These are phyloP conservation scores for Isoetes taiwanensis DNA, from an alignment of 75 land plant genomes.

Conservation along the genomic window DNA sequence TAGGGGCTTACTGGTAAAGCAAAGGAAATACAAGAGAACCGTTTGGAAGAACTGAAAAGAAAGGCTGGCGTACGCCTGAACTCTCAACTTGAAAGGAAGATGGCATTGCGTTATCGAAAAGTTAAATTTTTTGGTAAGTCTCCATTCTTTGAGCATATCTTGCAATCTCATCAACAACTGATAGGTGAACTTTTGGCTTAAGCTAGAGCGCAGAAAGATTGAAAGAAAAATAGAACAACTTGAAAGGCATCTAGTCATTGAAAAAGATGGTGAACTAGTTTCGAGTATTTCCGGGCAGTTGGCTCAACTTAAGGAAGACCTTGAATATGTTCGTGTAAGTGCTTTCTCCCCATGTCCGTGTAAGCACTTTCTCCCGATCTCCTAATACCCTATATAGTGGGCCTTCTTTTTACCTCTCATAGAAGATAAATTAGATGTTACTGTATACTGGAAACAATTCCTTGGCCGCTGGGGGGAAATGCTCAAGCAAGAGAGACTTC, in stretches of 20 bases:
- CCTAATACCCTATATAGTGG: too few relatives aligned
- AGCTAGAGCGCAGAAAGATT: slow-evolving; percentile 85
- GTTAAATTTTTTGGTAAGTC: slow-evolving; percentile 88
- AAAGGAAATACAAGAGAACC: slow-evolving; percentile 64
- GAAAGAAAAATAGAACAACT: slow-evolving; percentile 78
- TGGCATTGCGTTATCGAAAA: slow-evolving; percentile 61
- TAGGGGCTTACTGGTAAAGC: slow-evolving; percentile 67
- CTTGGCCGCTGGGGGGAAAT: too few relatives aligned
- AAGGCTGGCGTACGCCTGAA: slow-evolving; percentile 60
- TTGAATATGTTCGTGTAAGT: slow-evolving; percentile 94
- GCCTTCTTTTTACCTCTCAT: too few relatives aligned
- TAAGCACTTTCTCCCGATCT: too few relatives aligned
- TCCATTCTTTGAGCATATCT: not conserved
- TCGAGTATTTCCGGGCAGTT: slow-evolving; percentile 47
- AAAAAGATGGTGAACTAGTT: slow-evolving; percentile 18
- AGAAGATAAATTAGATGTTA: too few relatives aligned
- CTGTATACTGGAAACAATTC: too few relatives aligned
- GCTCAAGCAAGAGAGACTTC: too few relatives aligned
- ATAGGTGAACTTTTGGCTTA: not conserved
- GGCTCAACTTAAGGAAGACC: slow-evolving; percentile 70
- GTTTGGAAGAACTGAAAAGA: slow-evolving; percentile 66
- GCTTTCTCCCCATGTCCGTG: not conserved
- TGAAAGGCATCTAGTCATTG: slow-evolving; percentile 55
- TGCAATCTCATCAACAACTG: not conserved
- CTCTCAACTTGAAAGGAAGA: slow-evolving; percentile 60